Percentiles rank a stretch among this genome's conserved stretches.
phyloP scores from a whole-genome alignment of 345 rosid genomes.

The Odontarrhena argentea region DNA sequence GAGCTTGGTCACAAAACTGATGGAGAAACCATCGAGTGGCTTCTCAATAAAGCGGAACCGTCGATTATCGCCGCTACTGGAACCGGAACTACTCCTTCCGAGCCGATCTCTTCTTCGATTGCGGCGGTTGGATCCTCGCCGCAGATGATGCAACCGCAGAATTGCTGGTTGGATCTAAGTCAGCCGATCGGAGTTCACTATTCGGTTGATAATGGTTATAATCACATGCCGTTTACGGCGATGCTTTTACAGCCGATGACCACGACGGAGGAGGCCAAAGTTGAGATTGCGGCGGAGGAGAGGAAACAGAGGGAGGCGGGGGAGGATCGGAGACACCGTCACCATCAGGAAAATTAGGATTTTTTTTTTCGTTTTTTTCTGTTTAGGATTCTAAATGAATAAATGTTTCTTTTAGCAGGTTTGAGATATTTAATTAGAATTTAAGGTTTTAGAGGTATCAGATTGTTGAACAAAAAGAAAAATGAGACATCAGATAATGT shows the following conservation, averaged over 20 bases:
- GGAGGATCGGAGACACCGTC: conserved; percentile 8
- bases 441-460: neutral
- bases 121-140: conserved; percentile 36
- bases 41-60: conserved; percentile 64
- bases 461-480: too few relatives aligned
- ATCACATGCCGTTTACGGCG: conserved; percentile 38
- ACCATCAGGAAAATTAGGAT: conserved; percentile 10
- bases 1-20: conserved; percentile 75
- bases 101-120: conserved; percentile 42
- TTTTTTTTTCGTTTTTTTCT: neutral
- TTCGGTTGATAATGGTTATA: conserved; percentile 24
- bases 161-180: conserved; percentile 21
- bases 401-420: neutral
- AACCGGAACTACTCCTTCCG: conserved; percentile 52
- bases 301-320: conserved; percentile 6
- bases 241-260: conserved; percentile 34
- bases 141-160: conserved; percentile 34
- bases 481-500: neutral
- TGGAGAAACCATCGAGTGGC: conserved; percentile 73
- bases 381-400: neutral
- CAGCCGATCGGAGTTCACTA: conserved; percentile 25
- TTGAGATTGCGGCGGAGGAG: conserved; percentile 20
- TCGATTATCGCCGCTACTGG: conserved; percentile 64
- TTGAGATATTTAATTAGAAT: neutral
- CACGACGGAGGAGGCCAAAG: neutral